A percentile compares a stretch with the other conserved stretches of the same genome.
Conservation (phyloP, 345 rosid species). For the Hypericum perforatum region DNA sequence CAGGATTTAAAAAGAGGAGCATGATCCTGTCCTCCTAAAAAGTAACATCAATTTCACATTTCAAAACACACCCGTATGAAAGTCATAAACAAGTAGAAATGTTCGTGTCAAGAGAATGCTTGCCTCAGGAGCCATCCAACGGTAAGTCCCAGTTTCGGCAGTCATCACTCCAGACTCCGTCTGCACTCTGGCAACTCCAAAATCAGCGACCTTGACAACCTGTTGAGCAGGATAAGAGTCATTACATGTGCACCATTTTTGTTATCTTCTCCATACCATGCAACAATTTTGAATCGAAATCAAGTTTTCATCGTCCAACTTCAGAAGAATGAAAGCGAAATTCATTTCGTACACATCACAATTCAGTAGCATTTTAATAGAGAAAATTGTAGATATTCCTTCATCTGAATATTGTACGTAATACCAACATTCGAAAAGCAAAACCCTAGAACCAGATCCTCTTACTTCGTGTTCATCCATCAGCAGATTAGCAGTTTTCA, state of each 20-base stretch:
- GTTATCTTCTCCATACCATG: not conserved
- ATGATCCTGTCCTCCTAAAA: no score
- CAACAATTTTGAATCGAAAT: no score
- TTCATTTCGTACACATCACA: no score
- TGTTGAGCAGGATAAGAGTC: constrained; percentile 18
- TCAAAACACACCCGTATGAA: constrained; percentile 6
- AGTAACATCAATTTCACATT: not conserved
- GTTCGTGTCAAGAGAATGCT: constrained; percentile 11
- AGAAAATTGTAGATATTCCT: no score
- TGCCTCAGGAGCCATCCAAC: constrained; percentile 99
- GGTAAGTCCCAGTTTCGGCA: constrained; percentile 97
- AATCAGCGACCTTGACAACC: constrained; percentile 98
- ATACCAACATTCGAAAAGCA: not conserved
- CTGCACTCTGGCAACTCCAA: constrained; percentile 97
- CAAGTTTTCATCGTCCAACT: no score
- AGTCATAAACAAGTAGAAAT: constrained; percentile 8
- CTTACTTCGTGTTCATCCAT: constrained; percentile 98
- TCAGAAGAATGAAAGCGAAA: no score
- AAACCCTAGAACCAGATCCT: constrained; percentile 5
- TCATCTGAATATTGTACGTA: not conserved
- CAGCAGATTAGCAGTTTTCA: constrained; percentile 92
- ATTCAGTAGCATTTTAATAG: no score
- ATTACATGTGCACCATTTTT: not conserved
- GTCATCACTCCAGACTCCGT: constrained; percentile 90
- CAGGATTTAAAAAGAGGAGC: no score